Base-by-base conservation (phyloP, 768 basidiomycete genomes). In the Trametes maxima region DNA sequence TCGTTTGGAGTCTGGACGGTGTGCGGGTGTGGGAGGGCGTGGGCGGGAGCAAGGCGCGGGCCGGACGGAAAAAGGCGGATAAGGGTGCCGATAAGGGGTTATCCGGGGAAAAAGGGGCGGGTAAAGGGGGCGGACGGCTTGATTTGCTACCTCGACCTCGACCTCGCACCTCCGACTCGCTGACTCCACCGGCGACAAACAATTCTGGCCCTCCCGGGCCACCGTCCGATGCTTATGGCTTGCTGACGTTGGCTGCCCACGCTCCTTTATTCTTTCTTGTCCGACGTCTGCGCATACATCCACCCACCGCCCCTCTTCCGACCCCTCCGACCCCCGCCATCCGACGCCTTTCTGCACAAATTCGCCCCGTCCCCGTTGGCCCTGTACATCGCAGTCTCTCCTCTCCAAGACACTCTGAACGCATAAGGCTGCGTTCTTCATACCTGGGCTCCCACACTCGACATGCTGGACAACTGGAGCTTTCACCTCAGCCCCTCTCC, bases 401-500 rank as follows among this genome's bases (percentile, higher is more conserved):
- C n/a, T 21, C 33, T 39, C 48, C 19, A n/a, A 2, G n/a, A n/a
- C 35, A 5, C 42, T 19, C 5, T 19, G 25, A 14, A 43, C 28
- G 36, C 25, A 55, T 25, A 14, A 22, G 22, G 28, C 28, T 25
- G 13, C 25, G 19, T 19, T 17, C 16, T 16, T 14, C 13, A 24
- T 16, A 17, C 39, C 14, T 54, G 12, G 25, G 42, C 37, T 33
- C 19, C 24, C 28, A 17, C 8, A 25, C 13, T 14, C 52, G 57
- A 35, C 54, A 71, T 71, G 68, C 54, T 68, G 19, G 70, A 68
- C 44, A 68, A 60, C 63, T 69, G 67, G 67, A 65, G 60, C 22
- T 57, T 59, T 43, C 62, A 64, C 48, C 64, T 66, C 60, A 50
- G 58, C 45, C 64, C 70, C 25, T 68, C 69, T 5, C 60, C 70